Conservation (phyloP, 2,329 filamentous ascomycete genomes). For the Cladosporium sp. region DNA sequence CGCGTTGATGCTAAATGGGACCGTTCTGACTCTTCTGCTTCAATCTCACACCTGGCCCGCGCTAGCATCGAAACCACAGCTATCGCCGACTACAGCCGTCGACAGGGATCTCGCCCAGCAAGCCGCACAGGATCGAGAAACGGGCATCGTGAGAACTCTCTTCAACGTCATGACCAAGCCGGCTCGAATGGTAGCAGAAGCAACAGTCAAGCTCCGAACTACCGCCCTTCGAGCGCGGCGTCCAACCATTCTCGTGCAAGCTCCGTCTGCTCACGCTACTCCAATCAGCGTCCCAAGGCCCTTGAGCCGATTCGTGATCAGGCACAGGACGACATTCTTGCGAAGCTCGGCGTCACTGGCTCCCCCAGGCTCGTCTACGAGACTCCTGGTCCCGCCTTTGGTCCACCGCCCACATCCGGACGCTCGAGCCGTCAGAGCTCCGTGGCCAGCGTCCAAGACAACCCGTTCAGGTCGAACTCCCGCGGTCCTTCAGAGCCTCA, state of each 20-base stretch:
- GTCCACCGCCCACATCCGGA: constrained; percentile 29
- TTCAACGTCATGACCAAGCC: constrained; percentile 4
- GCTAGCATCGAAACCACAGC: constrained; percentile 11
- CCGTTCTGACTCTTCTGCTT: constrained; percentile 6
- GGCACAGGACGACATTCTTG: constrained; percentile 39
- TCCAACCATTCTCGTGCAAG: constrained; percentile 29
- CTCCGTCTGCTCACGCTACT: constrained; percentile 31
- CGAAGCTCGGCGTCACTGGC: constrained; percentile 39
- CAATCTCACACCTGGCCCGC: constrained; percentile 8
- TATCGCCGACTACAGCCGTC: neutral
- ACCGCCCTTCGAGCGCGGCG: constrained; percentile 12
- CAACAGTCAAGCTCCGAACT: constrained; percentile 14
- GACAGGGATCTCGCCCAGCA: constrained; percentile 1
- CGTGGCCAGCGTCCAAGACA: constrained; percentile 6
- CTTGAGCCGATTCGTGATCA: constrained; percentile 32
- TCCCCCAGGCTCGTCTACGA: constrained; percentile 40
- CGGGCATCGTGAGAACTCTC: constrained; percentile 19
- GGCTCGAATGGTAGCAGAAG: neutral
- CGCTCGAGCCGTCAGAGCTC: constrained; percentile 20
- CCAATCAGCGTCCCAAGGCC: constrained; percentile 28
- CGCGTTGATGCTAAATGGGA: constrained; percentile 28
- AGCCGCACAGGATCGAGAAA: constrained; percentile 19
- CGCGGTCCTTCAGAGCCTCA: constrained; percentile 7
- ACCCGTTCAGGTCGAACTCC: neutral
- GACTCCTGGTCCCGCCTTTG: constrained; percentile 40